These are phyloP conservation scores for Phoenix roebelenii DNA, from an alignment of 176 grass and related monocot species.

Conservation along the genomic window DNA sequence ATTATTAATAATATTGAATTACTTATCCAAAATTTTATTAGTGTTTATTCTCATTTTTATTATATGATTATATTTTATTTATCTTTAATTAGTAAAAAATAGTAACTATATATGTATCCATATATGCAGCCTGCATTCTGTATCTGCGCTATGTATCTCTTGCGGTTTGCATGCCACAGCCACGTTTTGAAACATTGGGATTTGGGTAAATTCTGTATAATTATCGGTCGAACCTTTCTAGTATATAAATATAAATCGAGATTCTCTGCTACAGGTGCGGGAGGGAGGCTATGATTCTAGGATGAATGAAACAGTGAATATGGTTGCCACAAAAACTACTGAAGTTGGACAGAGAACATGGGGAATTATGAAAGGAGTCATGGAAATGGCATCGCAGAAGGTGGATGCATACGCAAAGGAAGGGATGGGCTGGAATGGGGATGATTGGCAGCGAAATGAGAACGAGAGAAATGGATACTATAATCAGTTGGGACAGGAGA, in stretches of 20 bases:
- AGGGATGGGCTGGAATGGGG: slow-evolving; percentile 57
- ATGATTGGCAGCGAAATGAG: slow-evolving; percentile 50
- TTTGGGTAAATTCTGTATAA: no score
- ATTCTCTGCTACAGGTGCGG: slow-evolving; percentile 43
- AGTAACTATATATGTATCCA: no score
- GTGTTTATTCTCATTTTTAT: no score
- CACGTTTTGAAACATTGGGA: no score
- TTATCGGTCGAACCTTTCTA: slow-evolving; percentile 8
- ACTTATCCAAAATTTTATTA: no score
- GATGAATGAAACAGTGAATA: slow-evolving; percentile 91
- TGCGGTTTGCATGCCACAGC: no score
- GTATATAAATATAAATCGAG: not conserved
- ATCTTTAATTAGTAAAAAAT: no score
- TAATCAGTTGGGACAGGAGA: slow-evolving; percentile 47
- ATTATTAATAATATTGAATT: no score
- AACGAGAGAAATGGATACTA: slow-evolving; percentile 45
- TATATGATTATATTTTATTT: no score
- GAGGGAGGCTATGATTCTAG: slow-evolving; percentile 89
- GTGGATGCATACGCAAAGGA: slow-evolving; percentile 91
- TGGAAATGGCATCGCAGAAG: slow-evolving; percentile 84
- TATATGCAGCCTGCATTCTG: no score
- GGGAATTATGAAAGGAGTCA: slow-evolving; percentile 93
- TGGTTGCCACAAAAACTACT: slow-evolving; percentile 79
- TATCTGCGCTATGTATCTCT: no score
- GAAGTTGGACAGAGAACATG: slow-evolving; percentile 84